Evolutionary conservation across 2,329 filamentous ascomycete species (phyloP).

Genomic region (Alternaria postmessia): DNA sequence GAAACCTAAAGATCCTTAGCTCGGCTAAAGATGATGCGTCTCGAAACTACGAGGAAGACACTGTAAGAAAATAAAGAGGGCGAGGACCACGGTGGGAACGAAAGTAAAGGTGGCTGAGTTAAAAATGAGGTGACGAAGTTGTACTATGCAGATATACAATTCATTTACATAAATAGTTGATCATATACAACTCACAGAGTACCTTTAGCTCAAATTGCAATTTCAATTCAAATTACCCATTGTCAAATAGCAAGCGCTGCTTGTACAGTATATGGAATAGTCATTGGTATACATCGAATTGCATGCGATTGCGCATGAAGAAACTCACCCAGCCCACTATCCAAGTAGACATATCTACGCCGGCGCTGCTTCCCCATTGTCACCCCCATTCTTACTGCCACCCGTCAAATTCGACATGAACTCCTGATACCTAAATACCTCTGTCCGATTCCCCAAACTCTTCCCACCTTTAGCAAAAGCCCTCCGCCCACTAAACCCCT

Average conservation of each 20-base stretch:
- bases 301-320: not conserved
- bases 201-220: too few species aligned
- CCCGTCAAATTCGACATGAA: constrained; percentile 71
- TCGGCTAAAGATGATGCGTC: too few species aligned
- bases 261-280: not conserved
- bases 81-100: too few species aligned
- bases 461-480: constrained; percentile 74
- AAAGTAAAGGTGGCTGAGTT: too few species aligned
- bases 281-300: not conserved
- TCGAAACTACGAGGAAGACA: too few species aligned
- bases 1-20: too few species aligned
- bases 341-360: not conserved
- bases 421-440: constrained; percentile 93
- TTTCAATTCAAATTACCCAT: too few species aligned
- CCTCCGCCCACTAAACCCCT: constrained; percentile 82
- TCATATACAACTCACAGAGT: too few species aligned
- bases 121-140: rapidly evolving
- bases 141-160: too few species aligned
- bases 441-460: constrained; percentile 65
- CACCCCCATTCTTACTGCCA: constrained; percentile 35
- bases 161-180: too few species aligned
- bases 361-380: constrained; percentile 26
- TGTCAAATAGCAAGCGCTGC: too few species aligned
- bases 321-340: not conserved
- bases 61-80: too few species aligned